Conservation (phyloP, 2,329 filamentous ascomycete genomes). For the Colletotrichum tofieldiae region DNA sequence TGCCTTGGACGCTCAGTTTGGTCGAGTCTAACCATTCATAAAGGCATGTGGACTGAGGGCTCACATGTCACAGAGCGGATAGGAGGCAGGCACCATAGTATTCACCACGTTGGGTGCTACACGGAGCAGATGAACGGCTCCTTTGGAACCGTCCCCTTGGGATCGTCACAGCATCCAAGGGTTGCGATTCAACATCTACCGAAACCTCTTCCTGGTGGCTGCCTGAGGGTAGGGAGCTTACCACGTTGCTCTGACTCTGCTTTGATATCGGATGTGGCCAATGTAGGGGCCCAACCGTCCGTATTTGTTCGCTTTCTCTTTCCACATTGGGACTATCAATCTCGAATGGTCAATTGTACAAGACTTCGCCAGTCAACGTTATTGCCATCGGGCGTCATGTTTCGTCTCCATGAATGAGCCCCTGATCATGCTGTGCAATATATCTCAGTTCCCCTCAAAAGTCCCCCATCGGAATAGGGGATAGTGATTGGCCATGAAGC, state of each 20-base stretch:
- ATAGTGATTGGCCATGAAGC: slow-evolving; percentile 13
- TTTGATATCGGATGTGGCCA: slow-evolving; percentile 47
- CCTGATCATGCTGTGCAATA: slow-evolving; percentile 38
- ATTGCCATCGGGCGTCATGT: slow-evolving; percentile 32
- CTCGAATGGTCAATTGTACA: slow-evolving; percentile 27
- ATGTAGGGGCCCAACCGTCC: slow-evolving; percentile 46
- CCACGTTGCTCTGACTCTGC: slow-evolving; percentile 46
- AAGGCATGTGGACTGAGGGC: background rate
- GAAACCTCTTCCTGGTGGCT: slow-evolving; percentile 20
- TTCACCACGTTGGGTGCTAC: slow-evolving; percentile 9
- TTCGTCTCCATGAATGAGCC: slow-evolving; percentile 22
- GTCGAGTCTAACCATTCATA: background rate
- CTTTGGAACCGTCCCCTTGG: slow-evolving; percentile 38
- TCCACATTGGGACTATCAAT: slow-evolving; percentile 52
- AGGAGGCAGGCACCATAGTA: slow-evolving; percentile 1
- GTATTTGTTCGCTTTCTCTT: slow-evolving; percentile 60
- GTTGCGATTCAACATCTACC: slow-evolving; percentile 35
- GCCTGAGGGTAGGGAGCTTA: slow-evolving; percentile 20
- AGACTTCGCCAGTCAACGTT: slow-evolving; percentile 9
- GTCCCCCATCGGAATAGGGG: background rate
- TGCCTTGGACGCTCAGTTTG: background rate
- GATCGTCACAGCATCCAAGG: slow-evolving; percentile 40
- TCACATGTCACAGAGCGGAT: slow-evolving; percentile 4
- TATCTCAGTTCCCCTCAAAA: slow-evolving; percentile 1
- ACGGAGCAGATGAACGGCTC: slow-evolving; percentile 23